phyloP scores from a whole-genome alignment of 2,329 filamentous ascomycete species.

The Claviceps paspali region DNA sequence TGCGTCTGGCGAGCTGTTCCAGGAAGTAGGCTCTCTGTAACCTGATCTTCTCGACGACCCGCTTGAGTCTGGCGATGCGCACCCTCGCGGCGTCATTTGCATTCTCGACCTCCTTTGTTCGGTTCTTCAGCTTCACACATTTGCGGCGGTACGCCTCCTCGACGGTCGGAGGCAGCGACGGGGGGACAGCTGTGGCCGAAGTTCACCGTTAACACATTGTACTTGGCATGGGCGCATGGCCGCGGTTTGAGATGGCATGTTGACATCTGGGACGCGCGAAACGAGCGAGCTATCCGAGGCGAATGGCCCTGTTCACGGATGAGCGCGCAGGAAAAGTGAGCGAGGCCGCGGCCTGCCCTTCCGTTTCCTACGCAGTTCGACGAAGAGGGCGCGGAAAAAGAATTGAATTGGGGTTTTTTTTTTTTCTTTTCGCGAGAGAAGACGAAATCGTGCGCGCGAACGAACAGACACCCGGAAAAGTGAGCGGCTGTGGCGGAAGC shows the following conservation, averaged over 20 bases:
- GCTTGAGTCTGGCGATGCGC: slow-evolving; percentile 63
- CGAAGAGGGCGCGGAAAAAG: too few relatives aligned
- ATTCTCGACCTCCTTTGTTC: slow-evolving; percentile 81
- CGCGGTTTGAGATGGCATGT: too few relatives aligned
- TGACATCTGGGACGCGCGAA: too few relatives aligned
- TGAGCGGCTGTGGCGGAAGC: neutral
- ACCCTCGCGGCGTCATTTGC: slow-evolving; percentile 74
- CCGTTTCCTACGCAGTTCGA: too few relatives aligned
- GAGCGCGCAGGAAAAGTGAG: too few relatives aligned
- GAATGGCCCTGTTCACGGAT: too few relatives aligned
- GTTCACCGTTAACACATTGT: slow-evolving; percentile 19
- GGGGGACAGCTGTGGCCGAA: slow-evolving; percentile 31
- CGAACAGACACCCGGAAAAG: neutral
- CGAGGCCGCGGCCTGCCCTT: too few relatives aligned
- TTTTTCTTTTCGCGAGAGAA: too few relatives aligned
- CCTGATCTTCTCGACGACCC: slow-evolving; percentile 81
- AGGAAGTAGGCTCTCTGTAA: slow-evolving; percentile 66
- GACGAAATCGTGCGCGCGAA: too few relatives aligned
- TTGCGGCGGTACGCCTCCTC: slow-evolving; percentile 93
- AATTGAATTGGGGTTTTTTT: too few relatives aligned
- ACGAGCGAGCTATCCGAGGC: too few relatives aligned
- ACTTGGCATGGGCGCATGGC: slow-evolving; percentile 22
- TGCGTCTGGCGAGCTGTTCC: slow-evolving; percentile 59
- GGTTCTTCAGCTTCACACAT: slow-evolving; percentile 86
- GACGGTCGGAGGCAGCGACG: slow-evolving; percentile 67